These are phyloP conservation scores for Plectosphaerella plurivora DNA, from an alignment of 2,329 filamentous ascomycete species.

Conservation along the genomic window DNA sequence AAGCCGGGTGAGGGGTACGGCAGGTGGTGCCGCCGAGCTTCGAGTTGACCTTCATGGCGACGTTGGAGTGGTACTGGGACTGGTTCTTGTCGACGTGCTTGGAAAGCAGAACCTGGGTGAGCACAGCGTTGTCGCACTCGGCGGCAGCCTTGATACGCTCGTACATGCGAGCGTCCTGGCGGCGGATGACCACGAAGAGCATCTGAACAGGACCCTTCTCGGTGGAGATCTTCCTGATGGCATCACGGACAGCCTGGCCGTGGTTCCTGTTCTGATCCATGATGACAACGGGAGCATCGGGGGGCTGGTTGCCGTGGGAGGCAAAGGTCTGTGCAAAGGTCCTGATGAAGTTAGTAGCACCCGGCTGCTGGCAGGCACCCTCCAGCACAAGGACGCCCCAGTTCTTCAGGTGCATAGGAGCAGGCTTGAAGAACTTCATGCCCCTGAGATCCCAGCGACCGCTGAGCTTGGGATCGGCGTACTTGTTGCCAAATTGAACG, in stretches of 20 bases:
- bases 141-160: conserved; percentile 83
- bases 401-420: conserved; percentile 55
- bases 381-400: conserved; percentile 74
- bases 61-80: conserved; percentile 86
- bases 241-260: conserved; percentile 48
- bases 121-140: conserved; percentile 79
- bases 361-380: conserved; percentile 46
- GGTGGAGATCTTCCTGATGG: conserved; percentile 51
- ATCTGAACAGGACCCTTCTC: conserved; percentile 63
- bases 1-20: conserved; percentile 24
- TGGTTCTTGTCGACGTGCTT: conserved; percentile 65
- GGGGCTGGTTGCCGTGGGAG: conserved; percentile 41
- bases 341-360: conserved; percentile 52
- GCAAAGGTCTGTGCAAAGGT: conserved; percentile 41
- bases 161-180: conserved; percentile 69
- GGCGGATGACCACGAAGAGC: conserved; percentile 71
- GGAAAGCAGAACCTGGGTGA: conserved; percentile 77
- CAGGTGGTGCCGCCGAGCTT: conserved; percentile 85
- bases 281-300: conserved; percentile 24
- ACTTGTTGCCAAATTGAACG: conserved; percentile 60
- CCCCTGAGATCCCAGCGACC: conserved; percentile 87
- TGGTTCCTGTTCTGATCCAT: conserved; percentile 29
- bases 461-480: conserved; percentile 55
- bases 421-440: conserved; percentile 67
- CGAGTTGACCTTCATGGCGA: conserved; percentile 94